Evolutionary conservation across 169 alveolate genomes (phyloP).

Genomic region (Eimeria necatrix): DNA sequence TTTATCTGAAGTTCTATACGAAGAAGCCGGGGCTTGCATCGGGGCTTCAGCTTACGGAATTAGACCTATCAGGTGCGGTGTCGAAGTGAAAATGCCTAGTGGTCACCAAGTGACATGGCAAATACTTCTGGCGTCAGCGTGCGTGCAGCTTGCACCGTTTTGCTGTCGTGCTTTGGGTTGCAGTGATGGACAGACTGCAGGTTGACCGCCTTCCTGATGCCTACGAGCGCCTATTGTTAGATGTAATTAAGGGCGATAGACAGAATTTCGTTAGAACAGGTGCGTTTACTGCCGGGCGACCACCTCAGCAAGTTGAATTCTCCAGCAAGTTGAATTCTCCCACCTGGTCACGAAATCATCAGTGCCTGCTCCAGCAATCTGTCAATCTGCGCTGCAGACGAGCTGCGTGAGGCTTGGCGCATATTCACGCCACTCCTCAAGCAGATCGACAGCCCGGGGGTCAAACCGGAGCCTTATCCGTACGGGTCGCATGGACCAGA

Average conservation of each 20-base stretch:
- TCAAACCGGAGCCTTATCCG: constrained; percentile 86
- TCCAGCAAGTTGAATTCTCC: not conserved
- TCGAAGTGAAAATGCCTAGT: not conserved
- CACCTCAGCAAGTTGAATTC: not conserved
- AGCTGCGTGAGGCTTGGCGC: constrained; percentile 88
- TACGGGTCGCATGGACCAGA: constrained; percentile 87
- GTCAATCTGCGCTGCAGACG: constrained; percentile 76
- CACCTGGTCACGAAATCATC: not conserved
- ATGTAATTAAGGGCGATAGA: constrained; percentile 84
- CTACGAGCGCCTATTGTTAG: constrained; percentile 85
- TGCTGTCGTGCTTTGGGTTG: not conserved
- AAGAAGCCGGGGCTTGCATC: constrained; percentile 85
- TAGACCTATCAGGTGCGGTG: constrained; percentile 83
- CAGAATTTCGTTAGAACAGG: constrained; percentile 85
- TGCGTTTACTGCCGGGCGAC: not conserved
- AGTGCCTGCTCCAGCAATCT: not conserved
- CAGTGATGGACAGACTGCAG: constrained; percentile 81
- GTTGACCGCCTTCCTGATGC: constrained; percentile 86
- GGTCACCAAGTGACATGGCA: not conserved
- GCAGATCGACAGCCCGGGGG: constrained; percentile 82
- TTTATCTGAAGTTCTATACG: constrained; percentile 84
- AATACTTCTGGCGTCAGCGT: not conserved
- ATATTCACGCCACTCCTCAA: constrained; percentile 87
- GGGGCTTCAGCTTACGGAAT: constrained; percentile 85
- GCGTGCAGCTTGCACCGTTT: not conserved